Evolutionary conservation across 164 flowering plant genomes (phyloP), one percentile per base, ranked within the genome.

Genomic region (Platanus orientalis): DNA sequence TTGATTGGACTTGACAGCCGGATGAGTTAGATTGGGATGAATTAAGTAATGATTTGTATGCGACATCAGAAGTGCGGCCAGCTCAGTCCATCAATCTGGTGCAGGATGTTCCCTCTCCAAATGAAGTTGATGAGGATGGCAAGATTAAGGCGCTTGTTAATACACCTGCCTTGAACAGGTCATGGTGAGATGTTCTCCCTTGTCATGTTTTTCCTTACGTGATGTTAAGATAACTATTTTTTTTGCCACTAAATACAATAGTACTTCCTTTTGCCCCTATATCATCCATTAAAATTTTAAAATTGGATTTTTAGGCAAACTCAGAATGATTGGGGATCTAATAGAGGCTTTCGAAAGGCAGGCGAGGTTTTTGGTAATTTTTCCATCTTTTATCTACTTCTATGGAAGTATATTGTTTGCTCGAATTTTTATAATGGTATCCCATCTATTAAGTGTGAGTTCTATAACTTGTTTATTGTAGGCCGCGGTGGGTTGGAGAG

Each of bases 1-100:
- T 59, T 26, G 25, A 10, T 64, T 57, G 65, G 44, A n/a, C 7
- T 55, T 69, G 68, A 66, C 68, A 95, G 97, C 76, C 79, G 50
- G 96, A 88, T 40, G 97, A 89, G 54, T 64, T 80, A 4, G 97
- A 89, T 44, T 92, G 92, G 90, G 97, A 92, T 79, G 96, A 88
- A 61, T 90, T 92, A 81, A 97, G 96, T 30, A 83, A 80, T 75
- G 98, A 95, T 73, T 73, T 95, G 32, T 95, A 95, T 76, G 83
- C 92, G 14, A 84, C 85, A 68, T 97, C 97, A 50, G 96, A 90
- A 64, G 78, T 64, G 7, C 39, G 67, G 21, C 88, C 84, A 36
- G 80, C 70, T 42, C 90, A 77, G 54, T 63, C 78, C 11, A 80
- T 70, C 58, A 74, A 77, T 64, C 79, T 69, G 6, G 42, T 72